Conservation (phyloP, 1,284 basidiomycete species). For the Ceraceosorus bombacis region DNA sequence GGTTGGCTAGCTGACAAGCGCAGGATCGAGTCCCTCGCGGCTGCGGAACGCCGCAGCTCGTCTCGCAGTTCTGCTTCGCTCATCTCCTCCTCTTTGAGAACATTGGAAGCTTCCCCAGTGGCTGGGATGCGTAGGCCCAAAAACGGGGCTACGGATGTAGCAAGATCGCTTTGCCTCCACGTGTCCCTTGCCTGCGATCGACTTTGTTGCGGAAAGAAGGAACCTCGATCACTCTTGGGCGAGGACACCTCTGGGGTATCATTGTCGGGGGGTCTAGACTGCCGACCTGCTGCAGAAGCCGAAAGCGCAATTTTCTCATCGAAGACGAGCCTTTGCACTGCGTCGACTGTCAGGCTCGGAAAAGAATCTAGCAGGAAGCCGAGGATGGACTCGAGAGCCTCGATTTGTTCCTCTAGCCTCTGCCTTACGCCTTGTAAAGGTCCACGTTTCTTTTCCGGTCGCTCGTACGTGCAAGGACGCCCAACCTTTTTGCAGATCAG, state of each 20-base stretch:
- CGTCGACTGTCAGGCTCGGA: neutral
- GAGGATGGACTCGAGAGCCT: conserved; percentile 11
- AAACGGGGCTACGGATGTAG: conserved; percentile 2
- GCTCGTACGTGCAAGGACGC: conserved; percentile 12
- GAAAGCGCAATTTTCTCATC: conserved; percentile 1
- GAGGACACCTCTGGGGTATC: neutral
- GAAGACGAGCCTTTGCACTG: neutral
- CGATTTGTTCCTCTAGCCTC: conserved; percentile 11
- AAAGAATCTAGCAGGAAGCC: conserved; percentile 6
- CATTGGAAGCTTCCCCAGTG: too few species aligned
- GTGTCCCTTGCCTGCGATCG: conserved; percentile 2
- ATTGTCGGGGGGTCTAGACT: neutral
- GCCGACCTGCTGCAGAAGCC: neutral
- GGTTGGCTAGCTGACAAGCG: too few species aligned
- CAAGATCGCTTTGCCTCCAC: conserved; percentile 6
- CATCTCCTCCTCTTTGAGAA: too few species aligned
- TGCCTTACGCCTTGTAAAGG: conserved; percentile 14
- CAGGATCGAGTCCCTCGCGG: too few species aligned
- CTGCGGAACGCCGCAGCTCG: too few species aligned
- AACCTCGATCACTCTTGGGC: neutral
- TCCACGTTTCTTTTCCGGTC: conserved; percentile 14
- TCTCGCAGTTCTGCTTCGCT: too few species aligned
- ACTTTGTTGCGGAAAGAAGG: neutral
- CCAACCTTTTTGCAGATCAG: conserved; percentile 6
- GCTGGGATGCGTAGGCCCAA: neutral